phyloP scores from a whole-genome alignment of 2,329 filamentous ascomycete species.

The Gaeumannomyces tritici region DNA sequence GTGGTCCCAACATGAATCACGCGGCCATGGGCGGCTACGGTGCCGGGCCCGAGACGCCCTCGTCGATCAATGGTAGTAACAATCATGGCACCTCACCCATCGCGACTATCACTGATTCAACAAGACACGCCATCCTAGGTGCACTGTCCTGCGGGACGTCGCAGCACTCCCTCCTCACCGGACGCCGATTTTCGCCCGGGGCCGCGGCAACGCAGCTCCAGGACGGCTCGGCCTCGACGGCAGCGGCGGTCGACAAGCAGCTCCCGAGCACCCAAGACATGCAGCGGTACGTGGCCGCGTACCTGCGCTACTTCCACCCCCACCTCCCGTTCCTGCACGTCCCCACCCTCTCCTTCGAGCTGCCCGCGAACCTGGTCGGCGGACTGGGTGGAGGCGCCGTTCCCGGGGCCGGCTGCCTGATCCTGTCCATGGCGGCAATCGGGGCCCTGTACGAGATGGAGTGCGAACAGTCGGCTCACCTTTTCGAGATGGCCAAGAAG shows the following conservation, averaged over 20 bases:
- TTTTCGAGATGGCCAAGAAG: slow-evolving; percentile 91
- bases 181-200: slow-evolving; percentile 55
- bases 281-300: slow-evolving; percentile 82
- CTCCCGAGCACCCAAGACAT: slow-evolving; percentile 78
- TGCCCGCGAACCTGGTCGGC: slow-evolving; percentile 45
- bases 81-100: slow-evolving; percentile 48
- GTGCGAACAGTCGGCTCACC: slow-evolving; percentile 64
- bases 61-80: slow-evolving; percentile 55
- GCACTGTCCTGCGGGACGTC: slow-evolving; percentile 35
- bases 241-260: slow-evolving; percentile 34
- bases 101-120: slow-evolving; percentile 56
- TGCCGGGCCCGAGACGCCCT: slow-evolving; percentile 60
- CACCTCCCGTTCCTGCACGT: slow-evolving; percentile 93
- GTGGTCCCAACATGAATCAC: slow-evolving; percentile 52
- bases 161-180: slow-evolving; percentile 45
- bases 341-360: slow-evolving; percentile 83
- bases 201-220: slow-evolving; percentile 35
- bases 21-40: slow-evolving; percentile 47
- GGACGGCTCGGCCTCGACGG: background rate
- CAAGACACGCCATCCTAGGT: slow-evolving; percentile 50
- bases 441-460: slow-evolving; percentile 74
- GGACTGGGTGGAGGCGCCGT: slow-evolving; percentile 17
- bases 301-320: slow-evolving; percentile 86
- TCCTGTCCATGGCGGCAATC: slow-evolving; percentile 78
- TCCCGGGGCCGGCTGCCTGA: slow-evolving; percentile 76